phyloP scores from a whole-genome alignment of 768 basidiomycete genomes.

The Mrakia hoshinonis region DNA sequence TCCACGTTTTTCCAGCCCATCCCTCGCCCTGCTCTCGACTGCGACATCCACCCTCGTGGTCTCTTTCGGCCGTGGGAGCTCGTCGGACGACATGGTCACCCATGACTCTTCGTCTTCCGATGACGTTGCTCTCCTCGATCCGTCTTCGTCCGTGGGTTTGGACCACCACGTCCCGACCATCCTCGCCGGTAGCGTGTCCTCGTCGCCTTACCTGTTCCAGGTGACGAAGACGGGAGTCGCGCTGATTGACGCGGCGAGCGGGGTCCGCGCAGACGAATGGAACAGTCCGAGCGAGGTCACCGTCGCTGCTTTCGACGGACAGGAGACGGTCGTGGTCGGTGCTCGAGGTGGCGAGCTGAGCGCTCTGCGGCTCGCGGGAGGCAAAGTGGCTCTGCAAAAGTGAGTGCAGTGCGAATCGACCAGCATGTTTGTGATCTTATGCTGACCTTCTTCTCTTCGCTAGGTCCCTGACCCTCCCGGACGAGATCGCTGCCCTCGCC shows the following conservation, averaged over 20 bases:
- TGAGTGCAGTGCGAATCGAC: not conserved
- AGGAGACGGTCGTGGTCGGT: constrained; percentile 27
- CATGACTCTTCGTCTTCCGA: constrained; percentile 36
- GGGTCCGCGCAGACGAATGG: constrained; percentile 30
- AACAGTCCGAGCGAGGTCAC: constrained; percentile 27
- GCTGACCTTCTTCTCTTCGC: not conserved
- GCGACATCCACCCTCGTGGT: constrained; percentile 45
- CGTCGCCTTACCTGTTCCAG: constrained; percentile 57
- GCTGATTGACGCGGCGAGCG: constrained; percentile 49
- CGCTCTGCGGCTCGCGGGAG: not conserved
- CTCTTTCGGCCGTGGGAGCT: not conserved
- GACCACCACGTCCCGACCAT: constrained; percentile 52
- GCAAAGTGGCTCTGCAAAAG: not conserved
- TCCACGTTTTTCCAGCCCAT: not conserved
- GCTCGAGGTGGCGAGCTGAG: constrained; percentile 30
- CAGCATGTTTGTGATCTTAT: not conserved
- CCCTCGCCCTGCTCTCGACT: constrained; percentile 54
- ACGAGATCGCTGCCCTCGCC: not conserved
- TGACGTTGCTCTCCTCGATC: constrained; percentile 40
- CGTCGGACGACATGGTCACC: not conserved
- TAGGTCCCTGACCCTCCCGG: not conserved
- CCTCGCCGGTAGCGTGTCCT: constrained; percentile 53
- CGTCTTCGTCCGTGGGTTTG: constrained; percentile 44
- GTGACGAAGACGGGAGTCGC: constrained; percentile 55
- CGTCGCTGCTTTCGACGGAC: constrained; percentile 26